Base-by-base conservation (phyloP, 2,329 filamentous ascomycete species). In the Verticillium longisporum region DNA sequence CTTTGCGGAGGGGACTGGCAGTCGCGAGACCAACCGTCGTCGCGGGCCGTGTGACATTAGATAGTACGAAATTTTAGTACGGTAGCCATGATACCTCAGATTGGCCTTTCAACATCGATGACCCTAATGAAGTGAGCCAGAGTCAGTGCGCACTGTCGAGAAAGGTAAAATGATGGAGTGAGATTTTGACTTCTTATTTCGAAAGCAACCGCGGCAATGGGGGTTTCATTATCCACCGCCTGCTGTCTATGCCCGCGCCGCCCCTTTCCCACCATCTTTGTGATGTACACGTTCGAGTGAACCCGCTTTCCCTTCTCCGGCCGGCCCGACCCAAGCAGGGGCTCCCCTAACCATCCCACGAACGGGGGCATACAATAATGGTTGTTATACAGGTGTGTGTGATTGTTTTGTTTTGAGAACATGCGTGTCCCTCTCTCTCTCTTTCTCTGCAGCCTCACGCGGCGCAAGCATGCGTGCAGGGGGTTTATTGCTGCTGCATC, bases 401-500 rank as follows among this genome's bases (percentile, higher is more conserved):
- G 45, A 26, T 18, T 56, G 5, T 61, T 21, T 57, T 55, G 33
- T 45, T 26, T 4, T 26, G 26, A 26, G 26, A 26, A 15, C 38
- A 60, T 58, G 31, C 36, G 54, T 26, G 26, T 26, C 26, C 26
- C n/a, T n/a, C n/a, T n/a, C n/a, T n/a, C n/a, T n/a, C 26, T 26
- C 26, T 4, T 4, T 26, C 26, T 26, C 26, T 26, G 26, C 3
- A 4, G 26, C 26, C 50, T 58, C 18, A 26, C 32, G 6, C 26
- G 34, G 32, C 21, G 4, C 10, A 7, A 53, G 41, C 41, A 26
- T 26, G 26, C 26, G 26, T 4, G 26, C 26, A 26, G 26, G 26
- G 26, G 4, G 26, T 15, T 70, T 78, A 80, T 70, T 77, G 77
- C 65, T 77, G 74, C 68, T 77, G 76, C 78, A 82, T 78, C 70